Conservation (phyloP, 306 rosid species). For the Delonix regia region DNA sequence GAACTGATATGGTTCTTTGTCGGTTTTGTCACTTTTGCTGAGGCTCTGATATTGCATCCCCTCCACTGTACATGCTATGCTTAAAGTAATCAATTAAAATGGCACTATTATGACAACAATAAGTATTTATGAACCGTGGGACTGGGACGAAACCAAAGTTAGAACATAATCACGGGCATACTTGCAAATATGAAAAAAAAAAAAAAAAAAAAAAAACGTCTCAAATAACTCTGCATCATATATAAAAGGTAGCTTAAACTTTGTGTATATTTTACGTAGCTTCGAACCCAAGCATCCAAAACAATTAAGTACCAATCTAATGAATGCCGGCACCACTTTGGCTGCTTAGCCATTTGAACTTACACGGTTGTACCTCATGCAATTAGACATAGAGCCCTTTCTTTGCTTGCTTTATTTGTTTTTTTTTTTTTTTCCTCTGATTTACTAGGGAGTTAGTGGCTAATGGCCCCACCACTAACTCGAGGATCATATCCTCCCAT, state of each 20-base stretch:
- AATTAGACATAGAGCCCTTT: neutral
- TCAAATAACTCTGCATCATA: slow-evolving; percentile 21
- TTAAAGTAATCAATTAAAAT: no score
- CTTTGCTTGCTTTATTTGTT: no score
- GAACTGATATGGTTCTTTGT: no score
- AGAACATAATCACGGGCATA: no score
- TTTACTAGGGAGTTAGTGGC: neutral
- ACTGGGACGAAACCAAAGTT: no score
- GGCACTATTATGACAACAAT: no score
- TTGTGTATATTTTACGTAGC: slow-evolving; percentile 36
- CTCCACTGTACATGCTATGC: no score
- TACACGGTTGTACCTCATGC: neutral
- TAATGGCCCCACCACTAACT: neutral
- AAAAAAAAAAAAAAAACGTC: slow-evolving; percentile 5
- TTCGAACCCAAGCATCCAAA: slow-evolving; percentile 49
- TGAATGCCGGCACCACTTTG: slow-evolving; percentile 45
- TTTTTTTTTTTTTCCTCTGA: neutral
- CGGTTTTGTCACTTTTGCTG: no score
- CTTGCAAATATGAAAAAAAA: no score
- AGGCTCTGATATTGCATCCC: no score
- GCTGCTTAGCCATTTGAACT: neutral
- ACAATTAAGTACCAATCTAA: neutral
- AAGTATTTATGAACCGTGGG: no score
- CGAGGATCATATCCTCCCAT: neutral
- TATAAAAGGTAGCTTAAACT: slow-evolving; percentile 15